These are phyloP conservation scores for Fusarium decemcellulare DNA, from an alignment of 2,329 filamentous ascomycete genomes.

Conservation along the genomic window DNA sequence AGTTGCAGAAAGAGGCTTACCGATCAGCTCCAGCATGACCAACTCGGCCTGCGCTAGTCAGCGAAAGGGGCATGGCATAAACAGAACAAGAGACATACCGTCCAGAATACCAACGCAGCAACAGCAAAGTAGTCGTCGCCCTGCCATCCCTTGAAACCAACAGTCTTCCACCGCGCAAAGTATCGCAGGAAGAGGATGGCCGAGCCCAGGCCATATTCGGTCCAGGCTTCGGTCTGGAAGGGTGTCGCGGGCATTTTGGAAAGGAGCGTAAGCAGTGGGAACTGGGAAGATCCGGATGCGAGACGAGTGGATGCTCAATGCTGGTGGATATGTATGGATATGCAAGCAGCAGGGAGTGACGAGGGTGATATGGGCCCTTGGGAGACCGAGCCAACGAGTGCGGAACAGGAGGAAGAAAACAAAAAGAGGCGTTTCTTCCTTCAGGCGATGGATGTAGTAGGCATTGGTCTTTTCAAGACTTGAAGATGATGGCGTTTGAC, in stretches of 20 bases:
- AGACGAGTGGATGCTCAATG: not conserved
- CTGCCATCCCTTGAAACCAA: conserved; percentile 57
- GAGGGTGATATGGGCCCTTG: conserved; percentile 7
- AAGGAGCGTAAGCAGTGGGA: not conserved
- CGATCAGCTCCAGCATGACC: conserved; percentile 53
- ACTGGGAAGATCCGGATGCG: conserved; percentile 1
- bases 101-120: conserved; percentile 55
- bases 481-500: conserved; percentile 6
- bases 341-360: conserved; percentile 5
- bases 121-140: conserved; percentile 60
- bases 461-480: conserved; percentile 26
- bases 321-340: conserved; percentile 5
- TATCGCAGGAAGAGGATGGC: conserved; percentile 56
- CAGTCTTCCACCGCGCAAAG: conserved; percentile 54
- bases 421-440: not conserved
- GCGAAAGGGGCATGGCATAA: not conserved
- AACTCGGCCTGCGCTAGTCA: conserved; percentile 40
- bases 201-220: conserved; percentile 58
- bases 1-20: conserved; percentile 34
- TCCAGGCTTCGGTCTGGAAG: conserved; percentile 60
- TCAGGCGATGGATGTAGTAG: conserved; percentile 10
- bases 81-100: conserved; percentile 43
- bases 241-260: conserved; percentile 51
- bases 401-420: not conserved
- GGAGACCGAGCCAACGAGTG: not conserved